Evolutionary conservation across 73 alveolate species (phyloP), one percentile per base, ranked within the genome.

Genomic region (Blepharisma stoltei): DNA sequence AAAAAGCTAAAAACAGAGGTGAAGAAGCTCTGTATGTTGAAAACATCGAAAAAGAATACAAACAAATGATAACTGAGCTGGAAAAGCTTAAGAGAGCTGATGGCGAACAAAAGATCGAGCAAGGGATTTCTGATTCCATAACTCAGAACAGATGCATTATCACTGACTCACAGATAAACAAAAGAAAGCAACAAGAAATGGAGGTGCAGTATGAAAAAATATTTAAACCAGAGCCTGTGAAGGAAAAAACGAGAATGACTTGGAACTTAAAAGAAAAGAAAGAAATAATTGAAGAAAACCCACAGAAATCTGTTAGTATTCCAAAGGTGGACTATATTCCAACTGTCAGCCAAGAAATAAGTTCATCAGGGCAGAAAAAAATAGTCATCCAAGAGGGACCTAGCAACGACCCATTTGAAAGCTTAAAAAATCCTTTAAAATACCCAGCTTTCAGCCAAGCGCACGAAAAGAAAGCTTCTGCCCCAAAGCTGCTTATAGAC

Each of bases 1-100:
- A 32, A 52, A 81, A 52, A 65, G 89, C 89, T 6, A 65, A 73
- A 49, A 78, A 76, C 9, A 49, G 89, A 76, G 89, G 89, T 6
- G 50, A 81, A 50, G 54, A 73, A 20, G 89, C 89, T 27, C 52
- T 81, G 25, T 23, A 50, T 20, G 49, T 1, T 6, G 73, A n/a
- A 38, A 27, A 8, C 21, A 48, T 66, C 6, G 52, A 76, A 70
- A 81, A 65, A 38, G 89, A 81, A 44, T 55, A 49, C n/a, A 52
- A 50, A 25, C 8, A 38, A 18, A 44, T n/a, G 41, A 67, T 73
- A 37, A 81, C 48, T 44, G 84, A 81, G 54, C 49, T 81, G 78
- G 80, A 76, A 67, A 73, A 73, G 44, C 43, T 73, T 7, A 50
- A 55, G 37, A 38, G 20, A 41, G 80, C 67, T 18, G 88, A 80